phyloP scores from a whole-genome alignment of 176 grass and related monocot species.

The Rhipidocladum racemiflorum region DNA sequence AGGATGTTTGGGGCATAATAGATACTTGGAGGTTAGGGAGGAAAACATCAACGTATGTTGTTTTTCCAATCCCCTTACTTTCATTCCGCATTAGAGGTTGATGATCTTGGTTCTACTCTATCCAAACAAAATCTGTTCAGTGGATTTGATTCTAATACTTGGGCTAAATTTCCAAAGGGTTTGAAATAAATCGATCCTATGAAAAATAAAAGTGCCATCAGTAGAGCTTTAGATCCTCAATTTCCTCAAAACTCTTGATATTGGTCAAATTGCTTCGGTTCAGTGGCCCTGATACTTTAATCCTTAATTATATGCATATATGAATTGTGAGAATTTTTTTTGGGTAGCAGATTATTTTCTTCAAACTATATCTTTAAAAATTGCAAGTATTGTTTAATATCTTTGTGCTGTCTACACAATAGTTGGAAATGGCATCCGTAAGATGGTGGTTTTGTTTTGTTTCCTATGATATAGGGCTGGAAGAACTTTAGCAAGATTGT shows the following conservation, averaged over 20 bases:
- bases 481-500: conserved; percentile 96
- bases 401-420: conserved; percentile 14
- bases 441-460: background rate
- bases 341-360: background rate
- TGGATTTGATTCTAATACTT: conserved; percentile 14
- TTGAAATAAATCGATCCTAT: background rate
- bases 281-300: background rate
- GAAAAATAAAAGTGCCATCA: background rate
- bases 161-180: conserved; percentile 4
- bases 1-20: background rate
- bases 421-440: conserved; percentile 1
- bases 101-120: background rate
- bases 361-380: background rate
- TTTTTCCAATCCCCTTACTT: background rate
- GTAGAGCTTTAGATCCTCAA: background rate
- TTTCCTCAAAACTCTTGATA: conserved; percentile 11
- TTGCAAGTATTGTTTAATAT: background rate
- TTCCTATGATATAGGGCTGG: conserved; percentile 52
- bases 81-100: background rate
- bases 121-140: background rate
- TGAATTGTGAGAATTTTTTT: background rate
- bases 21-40: background rate
- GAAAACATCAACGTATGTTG: background rate
- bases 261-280: background rate
- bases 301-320: conserved; percentile 16